These are phyloP conservation scores for Mucor irregularis DNA, from an alignment of 371 early-diverging fungal species.

Conservation along the genomic window DNA sequence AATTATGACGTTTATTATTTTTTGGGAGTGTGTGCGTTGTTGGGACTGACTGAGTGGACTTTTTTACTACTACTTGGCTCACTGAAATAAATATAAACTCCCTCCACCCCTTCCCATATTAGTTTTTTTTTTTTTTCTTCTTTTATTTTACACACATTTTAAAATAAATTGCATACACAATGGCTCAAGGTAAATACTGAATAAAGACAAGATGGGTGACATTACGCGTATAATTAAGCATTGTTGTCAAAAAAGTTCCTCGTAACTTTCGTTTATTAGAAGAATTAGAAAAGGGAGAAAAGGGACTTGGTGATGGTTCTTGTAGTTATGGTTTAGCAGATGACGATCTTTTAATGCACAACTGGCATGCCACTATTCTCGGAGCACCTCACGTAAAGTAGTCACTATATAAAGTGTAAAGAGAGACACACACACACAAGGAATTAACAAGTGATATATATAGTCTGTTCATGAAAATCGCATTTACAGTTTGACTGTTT, in stretches of 20 bases:
- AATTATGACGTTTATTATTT: too few species aligned
- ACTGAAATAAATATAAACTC: too few species aligned
- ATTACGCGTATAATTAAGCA: neutral
- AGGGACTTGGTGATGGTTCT: constrained; percentile 94
- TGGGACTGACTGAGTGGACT: too few species aligned
- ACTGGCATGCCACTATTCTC: constrained; percentile 96
- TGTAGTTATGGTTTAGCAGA: constrained; percentile 92
- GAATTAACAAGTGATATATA: neutral
- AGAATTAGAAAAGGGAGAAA: constrained; percentile 97
- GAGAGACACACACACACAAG: too few species aligned
- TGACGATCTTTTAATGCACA: constrained; percentile 77
- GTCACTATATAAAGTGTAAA: too few species aligned
- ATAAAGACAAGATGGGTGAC: neutral
- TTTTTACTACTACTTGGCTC: too few species aligned
- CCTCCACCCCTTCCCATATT: too few species aligned
- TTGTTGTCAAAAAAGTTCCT: constrained; percentile 80
- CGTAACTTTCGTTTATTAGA: constrained; percentile 96
- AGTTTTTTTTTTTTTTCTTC: constrained; percentile 4
- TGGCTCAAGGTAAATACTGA: constrained; percentile 16
- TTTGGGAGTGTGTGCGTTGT: too few species aligned
- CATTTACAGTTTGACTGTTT: constrained; percentile 85
- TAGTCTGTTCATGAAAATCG: constrained; percentile 94
- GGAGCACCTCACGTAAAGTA: constrained; percentile 85
- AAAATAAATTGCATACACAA: constrained; percentile 2
- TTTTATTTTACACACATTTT: neutral